Percentiles rank a stretch among this genome's conserved stretches.
Evolutionary conservation across 1,139 yeast genomes (phyloP).

Genomic region (Debaryomycetaceae sp.): DNA sequence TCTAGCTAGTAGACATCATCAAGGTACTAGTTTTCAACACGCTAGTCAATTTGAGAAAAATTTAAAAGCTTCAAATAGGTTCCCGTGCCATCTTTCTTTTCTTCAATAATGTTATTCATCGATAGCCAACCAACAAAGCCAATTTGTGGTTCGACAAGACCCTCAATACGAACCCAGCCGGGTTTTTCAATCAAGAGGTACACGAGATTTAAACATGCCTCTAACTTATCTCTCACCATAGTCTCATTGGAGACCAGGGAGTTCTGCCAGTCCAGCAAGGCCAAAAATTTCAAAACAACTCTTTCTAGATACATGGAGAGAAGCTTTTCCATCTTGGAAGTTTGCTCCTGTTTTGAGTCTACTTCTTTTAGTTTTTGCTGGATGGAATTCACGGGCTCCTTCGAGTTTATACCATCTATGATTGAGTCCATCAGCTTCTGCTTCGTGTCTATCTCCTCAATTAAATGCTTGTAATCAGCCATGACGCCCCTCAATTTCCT

Average conservation of each 20-base stretch:
- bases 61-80: constrained; percentile 5
- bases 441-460: constrained; percentile 6
- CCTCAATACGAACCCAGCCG: neutral
- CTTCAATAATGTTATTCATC: constrained; percentile 1
- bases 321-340: constrained; percentile 10
- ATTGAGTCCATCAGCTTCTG: constrained; percentile 7
- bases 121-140: neutral
- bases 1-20: no score
- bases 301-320: constrained; percentile 17
- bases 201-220: constrained; percentile 9
- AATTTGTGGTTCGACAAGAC: neutral
- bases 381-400: constrained; percentile 3
- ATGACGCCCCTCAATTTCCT: neutral
- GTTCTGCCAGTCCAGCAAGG: constrained; percentile 19
- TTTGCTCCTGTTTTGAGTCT: constrained; percentile 7
- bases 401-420: constrained; percentile 2
- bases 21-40: no score
- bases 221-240: constrained; percentile 17
- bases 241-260: constrained; percentile 7
- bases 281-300: constrained; percentile 21
- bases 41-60: constrained; percentile 1
- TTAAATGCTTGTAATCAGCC: constrained; percentile 5
- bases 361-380: constrained; percentile 3
- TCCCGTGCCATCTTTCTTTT: constrained; percentile 1
- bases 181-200: constrained; percentile 6